A percentile compares a stretch with the other conserved stretches of the same genome.
These are phyloP conservation scores for Rubroboletus satanas DNA, from an alignment of 768 basidiomycete genomes.

Conservation along the genomic window DNA sequence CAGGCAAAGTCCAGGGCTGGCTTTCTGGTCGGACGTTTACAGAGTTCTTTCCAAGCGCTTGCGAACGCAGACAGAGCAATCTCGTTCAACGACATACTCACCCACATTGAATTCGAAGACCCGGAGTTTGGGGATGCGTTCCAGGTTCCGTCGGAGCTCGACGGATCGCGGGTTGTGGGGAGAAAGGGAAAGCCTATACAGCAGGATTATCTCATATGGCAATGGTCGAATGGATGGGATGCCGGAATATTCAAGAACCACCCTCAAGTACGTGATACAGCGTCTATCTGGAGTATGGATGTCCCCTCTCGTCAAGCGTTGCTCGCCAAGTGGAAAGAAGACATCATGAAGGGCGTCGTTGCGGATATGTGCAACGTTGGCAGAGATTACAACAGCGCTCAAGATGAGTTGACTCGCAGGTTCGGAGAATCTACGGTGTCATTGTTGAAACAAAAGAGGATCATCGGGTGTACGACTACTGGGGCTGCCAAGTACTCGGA, in stretches of 20 bases:
- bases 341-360: conserved; percentile 35
- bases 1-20: conserved; percentile 27
- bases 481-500: conserved; percentile 60
- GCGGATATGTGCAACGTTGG: conserved; percentile 32
- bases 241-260: conserved; percentile 40
- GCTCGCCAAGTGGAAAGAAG: conserved; percentile 35
- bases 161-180: conserved; percentile 45
- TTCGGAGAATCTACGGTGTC: conserved; percentile 34
- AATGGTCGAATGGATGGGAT: conserved; percentile 44
- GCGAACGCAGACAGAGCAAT: conserved; percentile 11
- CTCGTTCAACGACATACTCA: conserved; percentile 34
- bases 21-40: conserved; percentile 22
- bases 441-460: conserved; percentile 44
- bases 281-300: conserved; percentile 39
- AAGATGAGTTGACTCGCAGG: conserved; percentile 34
- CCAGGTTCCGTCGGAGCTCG: conserved; percentile 36
- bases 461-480: conserved; percentile 70
- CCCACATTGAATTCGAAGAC: conserved; percentile 51
- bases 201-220: conserved; percentile 40
- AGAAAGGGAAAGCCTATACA: conserved; percentile 36
- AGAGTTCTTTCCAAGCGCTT: conserved; percentile 32
- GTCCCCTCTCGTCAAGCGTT: conserved; percentile 23
- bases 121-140: conserved; percentile 44
- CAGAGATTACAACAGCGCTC: conserved; percentile 41
- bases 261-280: conserved; percentile 22